phyloP scores from a whole-genome alignment of 106 monocot genomes.

The Narthecium ossifragum region DNA sequence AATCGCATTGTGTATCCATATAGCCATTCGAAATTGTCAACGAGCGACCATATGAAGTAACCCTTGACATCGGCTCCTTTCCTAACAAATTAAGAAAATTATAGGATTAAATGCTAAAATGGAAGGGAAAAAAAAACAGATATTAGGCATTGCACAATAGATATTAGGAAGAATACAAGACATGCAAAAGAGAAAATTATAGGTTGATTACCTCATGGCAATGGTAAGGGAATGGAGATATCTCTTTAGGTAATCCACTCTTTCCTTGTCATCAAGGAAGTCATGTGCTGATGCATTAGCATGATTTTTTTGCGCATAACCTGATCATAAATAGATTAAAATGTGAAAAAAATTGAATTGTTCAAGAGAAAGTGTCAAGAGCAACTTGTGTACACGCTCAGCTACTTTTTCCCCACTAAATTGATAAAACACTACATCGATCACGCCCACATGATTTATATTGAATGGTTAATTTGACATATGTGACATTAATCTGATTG shows the following conservation, averaged over 20 bases:
- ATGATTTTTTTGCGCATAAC: constrained; percentile 26
- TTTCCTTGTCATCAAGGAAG: constrained; percentile 31
- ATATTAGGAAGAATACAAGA: background rate
- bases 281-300: constrained; percentile 8
- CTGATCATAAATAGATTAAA: background rate
- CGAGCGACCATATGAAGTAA: constrained; percentile 49
- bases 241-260: constrained; percentile 25
- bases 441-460: too few species aligned
- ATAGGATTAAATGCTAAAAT: too few species aligned
- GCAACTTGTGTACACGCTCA: too few species aligned
- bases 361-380: background rate
- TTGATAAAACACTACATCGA: too few species aligned
- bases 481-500: too few species aligned
- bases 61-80: constrained; percentile 48
- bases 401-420: too few species aligned
- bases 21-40: constrained; percentile 55
- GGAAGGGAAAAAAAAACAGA: background rate
- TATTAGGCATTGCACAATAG: background rate
- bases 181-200: background rate
- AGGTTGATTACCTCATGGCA: constrained; percentile 40
- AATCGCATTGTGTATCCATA: constrained; percentile 31
- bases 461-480: too few species aligned
- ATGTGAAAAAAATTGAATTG: background rate
- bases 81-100: too few species aligned
- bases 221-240: constrained; percentile 26